Conservation (phyloP, 257 asterid species). For the Scutellaria minor region DNA sequence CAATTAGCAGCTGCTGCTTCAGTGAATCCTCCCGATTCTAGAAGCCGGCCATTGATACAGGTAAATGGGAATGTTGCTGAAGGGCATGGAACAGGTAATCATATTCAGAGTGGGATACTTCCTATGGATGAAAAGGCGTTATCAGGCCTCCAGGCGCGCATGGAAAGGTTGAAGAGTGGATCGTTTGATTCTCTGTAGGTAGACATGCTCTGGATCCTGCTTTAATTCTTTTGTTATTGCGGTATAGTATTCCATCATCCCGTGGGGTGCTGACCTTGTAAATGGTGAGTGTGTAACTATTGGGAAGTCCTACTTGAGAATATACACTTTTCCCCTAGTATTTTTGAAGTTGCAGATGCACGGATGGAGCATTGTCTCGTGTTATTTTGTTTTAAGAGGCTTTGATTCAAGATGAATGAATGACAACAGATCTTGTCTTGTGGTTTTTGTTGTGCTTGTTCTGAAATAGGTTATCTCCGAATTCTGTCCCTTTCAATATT, state of each 20-base stretch:
- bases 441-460: not conserved
- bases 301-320: conserved; percentile 26
- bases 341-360: conserved; percentile 34
- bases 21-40: conserved; percentile 64
- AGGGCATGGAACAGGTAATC: conserved; percentile 49
- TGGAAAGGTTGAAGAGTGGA: conserved; percentile 95
- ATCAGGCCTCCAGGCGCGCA: conserved; percentile 98
- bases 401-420: conserved; percentile 23
- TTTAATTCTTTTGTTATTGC: conserved; percentile 38
- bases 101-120: conserved; percentile 65
- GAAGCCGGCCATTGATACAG: conserved; percentile 58
- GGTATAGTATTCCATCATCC: conserved; percentile 33
- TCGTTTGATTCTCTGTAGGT: conserved; percentile 70
- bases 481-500: too few relatives aligned
- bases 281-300: conserved; percentile 40
- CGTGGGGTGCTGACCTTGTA: conserved; percentile 42
- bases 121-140: conserved; percentile 98
- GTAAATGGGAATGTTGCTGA: conserved; percentile 61
- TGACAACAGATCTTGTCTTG: conserved; percentile 8
- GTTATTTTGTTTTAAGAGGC: conserved; percentile 33
- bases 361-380: conserved; percentile 29
- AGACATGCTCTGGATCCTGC: not conserved
- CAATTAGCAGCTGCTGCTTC: conserved; percentile 77
- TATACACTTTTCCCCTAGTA: conserved; percentile 2
- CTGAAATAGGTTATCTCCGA: not conserved